Evolutionary conservation across 345 rosid species (phyloP).

Genomic region (Anastatica hierochuntica): DNA sequence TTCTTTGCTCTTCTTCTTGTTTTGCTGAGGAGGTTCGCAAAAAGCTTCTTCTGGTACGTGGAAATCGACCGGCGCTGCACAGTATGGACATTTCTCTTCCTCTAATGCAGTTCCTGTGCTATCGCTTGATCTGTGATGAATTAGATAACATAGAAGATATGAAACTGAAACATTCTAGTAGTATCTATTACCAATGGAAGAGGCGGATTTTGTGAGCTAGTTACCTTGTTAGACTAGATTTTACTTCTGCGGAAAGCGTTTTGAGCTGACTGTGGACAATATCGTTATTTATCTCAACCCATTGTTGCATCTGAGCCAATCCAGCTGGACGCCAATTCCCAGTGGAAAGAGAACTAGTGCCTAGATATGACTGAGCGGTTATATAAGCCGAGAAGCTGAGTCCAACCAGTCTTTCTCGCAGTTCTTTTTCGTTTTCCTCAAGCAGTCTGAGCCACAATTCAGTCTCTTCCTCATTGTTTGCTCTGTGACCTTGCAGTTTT

Average conservation of each 20-base stretch:
- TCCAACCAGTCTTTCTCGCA: constrained; percentile 65
- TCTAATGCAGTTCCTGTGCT: constrained; percentile 9
- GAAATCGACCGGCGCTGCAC: constrained; percentile 52
- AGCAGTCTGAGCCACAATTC: constrained; percentile 56
- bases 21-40: constrained; percentile 30
- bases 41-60: constrained; percentile 54
- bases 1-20: constrained; percentile 17
- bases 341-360: constrained; percentile 10
- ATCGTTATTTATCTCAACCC: constrained; percentile 43
- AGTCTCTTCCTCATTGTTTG: constrained; percentile 23
- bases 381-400: constrained; percentile 46
- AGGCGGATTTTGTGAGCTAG: not conserved
- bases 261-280: constrained; percentile 30
- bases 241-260: constrained; percentile 35
- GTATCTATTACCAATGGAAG: not conserved
- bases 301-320: constrained; percentile 60
- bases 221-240: constrained; percentile 35
- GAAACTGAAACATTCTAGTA: not conserved
- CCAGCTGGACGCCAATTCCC: constrained; percentile 55
- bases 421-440: constrained; percentile 63
- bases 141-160: not conserved
- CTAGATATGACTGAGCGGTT: constrained; percentile 16
- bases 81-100: constrained; percentile 67
- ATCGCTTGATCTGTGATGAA: constrained; percentile 28
- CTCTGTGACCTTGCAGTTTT: constrained; percentile 26